Conservation (phyloP, 2,329 filamentous ascomycete species). For the Sclerotinia trifoliorum region DNA sequence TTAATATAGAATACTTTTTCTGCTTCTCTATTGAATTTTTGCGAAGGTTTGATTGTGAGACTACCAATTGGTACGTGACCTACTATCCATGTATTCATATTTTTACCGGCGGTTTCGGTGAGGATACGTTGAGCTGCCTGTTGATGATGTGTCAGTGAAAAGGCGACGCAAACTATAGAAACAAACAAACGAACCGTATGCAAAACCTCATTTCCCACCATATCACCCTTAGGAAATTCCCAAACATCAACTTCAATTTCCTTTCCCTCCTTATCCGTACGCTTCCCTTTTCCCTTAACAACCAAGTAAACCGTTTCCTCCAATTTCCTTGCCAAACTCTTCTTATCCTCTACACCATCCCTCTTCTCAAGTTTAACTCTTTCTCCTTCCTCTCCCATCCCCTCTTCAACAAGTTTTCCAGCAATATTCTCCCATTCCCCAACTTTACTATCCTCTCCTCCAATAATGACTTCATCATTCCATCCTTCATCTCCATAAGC, state of each 20-base stretch:
- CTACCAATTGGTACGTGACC: slow-evolving; percentile 88
- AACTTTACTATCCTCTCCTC: slow-evolving; percentile 60
- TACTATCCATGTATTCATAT: slow-evolving; percentile 99
- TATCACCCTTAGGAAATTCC: slow-evolving; percentile 74
- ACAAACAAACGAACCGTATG: slow-evolving; percentile 65
- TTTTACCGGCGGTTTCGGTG: slow-evolving; percentile 73
- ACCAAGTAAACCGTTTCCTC: slow-evolving; percentile 84
- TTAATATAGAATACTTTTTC: slow-evolving; percentile 96
- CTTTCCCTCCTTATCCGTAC: background rate
- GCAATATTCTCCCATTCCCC: slow-evolving; percentile 46
- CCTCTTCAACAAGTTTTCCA: slow-evolving; percentile 56
- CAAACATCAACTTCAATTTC: slow-evolving; percentile 61
- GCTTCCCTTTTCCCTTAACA: slow-evolving; percentile 57
- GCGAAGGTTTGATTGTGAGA: slow-evolving; percentile 57
- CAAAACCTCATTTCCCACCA: slow-evolving; percentile 72
- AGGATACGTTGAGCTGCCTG: slow-evolving; percentile 82
- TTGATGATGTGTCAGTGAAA: background rate
- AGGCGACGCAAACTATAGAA: background rate
- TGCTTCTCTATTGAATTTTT: slow-evolving; percentile 50
- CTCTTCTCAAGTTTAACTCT: slow-evolving; percentile 61
- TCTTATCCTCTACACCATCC: slow-evolving; percentile 73
- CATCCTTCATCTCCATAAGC: slow-evolving; percentile 70
- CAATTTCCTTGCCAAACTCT: slow-evolving; percentile 75
- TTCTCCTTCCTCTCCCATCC: slow-evolving; percentile 41
- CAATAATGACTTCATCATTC: slow-evolving; percentile 87